phyloP scores from a whole-genome alignment of 192 early-diverging fungal genomes.

The Backusella morwellensis region DNA sequence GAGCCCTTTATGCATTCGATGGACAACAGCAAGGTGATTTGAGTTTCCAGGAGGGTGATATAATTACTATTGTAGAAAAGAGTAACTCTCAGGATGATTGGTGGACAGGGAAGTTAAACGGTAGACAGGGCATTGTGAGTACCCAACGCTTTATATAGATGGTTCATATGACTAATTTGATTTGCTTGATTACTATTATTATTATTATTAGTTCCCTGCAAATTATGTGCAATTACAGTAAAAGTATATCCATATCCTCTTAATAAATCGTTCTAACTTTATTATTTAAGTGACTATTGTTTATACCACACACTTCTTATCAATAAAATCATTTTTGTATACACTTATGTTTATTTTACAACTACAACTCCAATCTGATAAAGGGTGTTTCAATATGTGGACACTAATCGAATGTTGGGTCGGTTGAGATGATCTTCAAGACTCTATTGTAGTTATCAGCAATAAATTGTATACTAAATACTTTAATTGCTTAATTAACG shows the following conservation, averaged over 20 bases:
- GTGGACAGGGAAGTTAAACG: slow-evolving; percentile 40
- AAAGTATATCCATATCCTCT: not conserved
- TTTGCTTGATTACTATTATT: not conserved
- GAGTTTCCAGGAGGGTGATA: slow-evolving; percentile 39
- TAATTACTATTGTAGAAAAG: slow-evolving; percentile 41
- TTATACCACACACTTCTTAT: not conserved
- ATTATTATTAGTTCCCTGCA: slow-evolving; percentile 9
- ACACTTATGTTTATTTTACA: too few species aligned
- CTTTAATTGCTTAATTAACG: too few species aligned
- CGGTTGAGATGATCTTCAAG: too few species aligned
- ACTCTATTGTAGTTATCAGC: too few species aligned
- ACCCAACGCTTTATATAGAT: not conserved
- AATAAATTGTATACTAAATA: too few species aligned
- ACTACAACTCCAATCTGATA: too few species aligned
- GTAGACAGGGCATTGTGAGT: slow-evolving; percentile 25
- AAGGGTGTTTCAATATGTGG: too few species aligned
- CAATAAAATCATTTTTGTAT: not conserved
- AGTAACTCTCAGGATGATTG: slow-evolving; percentile 40
- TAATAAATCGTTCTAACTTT: not conserved
- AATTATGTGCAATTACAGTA: not conserved
- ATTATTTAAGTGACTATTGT: not conserved
- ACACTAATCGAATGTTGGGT: too few species aligned
- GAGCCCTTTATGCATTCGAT: slow-evolving; percentile 35
- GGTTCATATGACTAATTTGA: not conserved
- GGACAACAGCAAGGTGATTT: slow-evolving; percentile 40